Evolutionary conservation across 352 stramenopile genomes (phyloP).

Genomic region (Globisporangium nagaii): DNA sequence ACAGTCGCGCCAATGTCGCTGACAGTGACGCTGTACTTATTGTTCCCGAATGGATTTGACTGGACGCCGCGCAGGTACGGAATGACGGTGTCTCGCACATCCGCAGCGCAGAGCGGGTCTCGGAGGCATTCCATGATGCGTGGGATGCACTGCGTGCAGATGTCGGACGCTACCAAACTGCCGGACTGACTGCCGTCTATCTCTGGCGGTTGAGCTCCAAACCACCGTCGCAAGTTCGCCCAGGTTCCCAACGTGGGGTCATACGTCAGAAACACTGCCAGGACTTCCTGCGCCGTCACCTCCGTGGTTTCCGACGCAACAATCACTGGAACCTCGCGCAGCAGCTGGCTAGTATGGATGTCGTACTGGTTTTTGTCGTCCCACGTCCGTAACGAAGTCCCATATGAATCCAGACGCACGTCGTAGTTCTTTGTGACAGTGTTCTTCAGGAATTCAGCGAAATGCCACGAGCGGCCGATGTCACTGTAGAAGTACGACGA

Average conservation of each 20-base stretch:
- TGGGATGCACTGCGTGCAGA: background rate
- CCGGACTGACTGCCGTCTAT: background rate
- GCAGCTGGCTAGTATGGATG: background rate
- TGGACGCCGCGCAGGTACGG: background rate
- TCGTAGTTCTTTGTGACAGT: background rate
- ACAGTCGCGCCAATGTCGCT: background rate
- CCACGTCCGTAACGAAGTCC: background rate
- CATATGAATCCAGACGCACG: background rate
- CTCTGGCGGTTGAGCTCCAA: background rate
- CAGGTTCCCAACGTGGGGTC: background rate
- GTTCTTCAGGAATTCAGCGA: background rate
- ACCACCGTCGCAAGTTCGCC: constrained; percentile 1
- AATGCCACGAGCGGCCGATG: background rate
- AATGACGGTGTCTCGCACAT: background rate
- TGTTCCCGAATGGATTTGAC: background rate
- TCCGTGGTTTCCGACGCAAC: background rate
- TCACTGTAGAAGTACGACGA: background rate
- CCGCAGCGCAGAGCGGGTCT: background rate
- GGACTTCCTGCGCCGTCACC: background rate
- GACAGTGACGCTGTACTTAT: background rate
- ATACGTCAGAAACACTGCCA: background rate
- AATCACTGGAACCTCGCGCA: background rate
- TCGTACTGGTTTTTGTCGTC: background rate
- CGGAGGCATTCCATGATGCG: background rate
- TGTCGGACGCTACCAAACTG: background rate